A percentile compares a stretch with the other conserved stretches of the same genome.
These are phyloP conservation scores for Penicillium coffeae DNA, from an alignment of 495 filamentous ascomycete genomes.

Conservation along the genomic window DNA sequence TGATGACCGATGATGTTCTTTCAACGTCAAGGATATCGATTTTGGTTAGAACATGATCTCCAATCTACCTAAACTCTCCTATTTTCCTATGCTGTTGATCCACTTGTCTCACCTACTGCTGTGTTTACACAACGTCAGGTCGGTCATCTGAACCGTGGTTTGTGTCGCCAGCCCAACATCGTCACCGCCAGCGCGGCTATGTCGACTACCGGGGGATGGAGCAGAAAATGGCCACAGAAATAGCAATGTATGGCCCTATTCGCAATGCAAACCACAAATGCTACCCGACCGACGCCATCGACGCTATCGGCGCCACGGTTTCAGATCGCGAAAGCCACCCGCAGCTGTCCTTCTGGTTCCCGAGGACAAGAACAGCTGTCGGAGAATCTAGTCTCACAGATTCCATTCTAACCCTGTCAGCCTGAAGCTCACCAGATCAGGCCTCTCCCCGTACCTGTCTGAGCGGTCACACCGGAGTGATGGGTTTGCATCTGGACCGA, in stretches of 20 bases:
- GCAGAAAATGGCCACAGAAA: constrained; percentile 1
- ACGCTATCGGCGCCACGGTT: background rate
- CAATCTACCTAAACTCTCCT: background rate
- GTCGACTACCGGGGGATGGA: constrained; percentile 4
- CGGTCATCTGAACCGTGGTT: constrained; percentile 21
- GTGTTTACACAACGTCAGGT: constrained; percentile 14
- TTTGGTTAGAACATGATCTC: constrained; percentile 4
- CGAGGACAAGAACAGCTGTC: background rate
- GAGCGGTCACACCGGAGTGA: constrained; percentile 21
- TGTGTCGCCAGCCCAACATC: constrained; percentile 4
- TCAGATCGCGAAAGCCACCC: constrained; percentile 3
- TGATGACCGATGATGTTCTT: constrained; percentile 9
- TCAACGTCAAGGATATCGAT: background rate
- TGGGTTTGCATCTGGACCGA: constrained; percentile 18
- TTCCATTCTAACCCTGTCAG: constrained; percentile 15
- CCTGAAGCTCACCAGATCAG: constrained; percentile 15
- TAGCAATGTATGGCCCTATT: constrained; percentile 2
- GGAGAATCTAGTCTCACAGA: constrained; percentile 13
- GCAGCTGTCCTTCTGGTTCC: constrained; percentile 1
- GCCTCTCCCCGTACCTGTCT: constrained; percentile 18
- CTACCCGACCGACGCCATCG: background rate
- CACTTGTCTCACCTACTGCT: constrained; percentile 16
- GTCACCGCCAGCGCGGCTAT: constrained; percentile 17
- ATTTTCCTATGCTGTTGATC: background rate
- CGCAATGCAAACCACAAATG: constrained; percentile 6